Percentiles rank a stretch among this genome's conserved stretches.
Conservation (phyloP, 805 yeast genomes). For the Candida ortonii region DNA sequence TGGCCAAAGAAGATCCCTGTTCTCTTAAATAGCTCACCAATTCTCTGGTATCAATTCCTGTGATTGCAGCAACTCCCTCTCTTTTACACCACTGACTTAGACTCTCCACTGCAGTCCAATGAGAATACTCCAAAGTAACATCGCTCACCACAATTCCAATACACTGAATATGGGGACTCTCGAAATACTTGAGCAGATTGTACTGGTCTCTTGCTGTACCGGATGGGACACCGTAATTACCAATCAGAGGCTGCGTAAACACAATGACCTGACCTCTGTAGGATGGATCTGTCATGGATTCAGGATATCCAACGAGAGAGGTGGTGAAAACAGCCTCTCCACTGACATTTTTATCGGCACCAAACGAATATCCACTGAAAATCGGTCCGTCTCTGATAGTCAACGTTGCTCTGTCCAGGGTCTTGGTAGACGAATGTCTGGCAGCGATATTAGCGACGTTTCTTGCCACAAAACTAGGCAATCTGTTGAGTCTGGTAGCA, state of each 20-base stretch:
- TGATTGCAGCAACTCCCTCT: slow-evolving; percentile 92
- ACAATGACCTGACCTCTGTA: slow-evolving; percentile 96
- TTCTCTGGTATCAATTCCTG: slow-evolving; percentile 97
- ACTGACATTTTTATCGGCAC: slow-evolving; percentile 86
- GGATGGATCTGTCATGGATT: slow-evolving; percentile 98
- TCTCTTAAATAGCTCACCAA: slow-evolving; percentile 91
- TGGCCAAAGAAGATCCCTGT: slow-evolving; percentile 91
- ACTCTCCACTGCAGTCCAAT: slow-evolving; percentile 98
- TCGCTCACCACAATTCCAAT: slow-evolving; percentile 95
- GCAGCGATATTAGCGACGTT: too few species aligned
- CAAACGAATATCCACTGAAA: slow-evolving; percentile 90
- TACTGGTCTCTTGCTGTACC: slow-evolving; percentile 75
- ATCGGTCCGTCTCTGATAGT: slow-evolving; percentile 92
- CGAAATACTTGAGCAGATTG: slow-evolving; percentile 85
- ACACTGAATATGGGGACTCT: slow-evolving; percentile 88
- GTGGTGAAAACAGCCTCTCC: slow-evolving; percentile 99
- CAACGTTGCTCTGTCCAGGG: slow-evolving; percentile 78
- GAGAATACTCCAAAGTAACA: slow-evolving; percentile 93
- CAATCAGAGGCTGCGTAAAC: slow-evolving; percentile 95
- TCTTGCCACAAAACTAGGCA: too few species aligned
- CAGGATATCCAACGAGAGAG: slow-evolving; percentile 97
- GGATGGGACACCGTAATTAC: slow-evolving; percentile 97
- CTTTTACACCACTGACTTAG: slow-evolving; percentile 94
- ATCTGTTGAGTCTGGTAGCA: not conserved
- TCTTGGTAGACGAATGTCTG: slow-evolving; percentile 31